Conservation (phyloP, 2,329 filamentous ascomycete genomes). For the Cercospora canescens region DNA sequence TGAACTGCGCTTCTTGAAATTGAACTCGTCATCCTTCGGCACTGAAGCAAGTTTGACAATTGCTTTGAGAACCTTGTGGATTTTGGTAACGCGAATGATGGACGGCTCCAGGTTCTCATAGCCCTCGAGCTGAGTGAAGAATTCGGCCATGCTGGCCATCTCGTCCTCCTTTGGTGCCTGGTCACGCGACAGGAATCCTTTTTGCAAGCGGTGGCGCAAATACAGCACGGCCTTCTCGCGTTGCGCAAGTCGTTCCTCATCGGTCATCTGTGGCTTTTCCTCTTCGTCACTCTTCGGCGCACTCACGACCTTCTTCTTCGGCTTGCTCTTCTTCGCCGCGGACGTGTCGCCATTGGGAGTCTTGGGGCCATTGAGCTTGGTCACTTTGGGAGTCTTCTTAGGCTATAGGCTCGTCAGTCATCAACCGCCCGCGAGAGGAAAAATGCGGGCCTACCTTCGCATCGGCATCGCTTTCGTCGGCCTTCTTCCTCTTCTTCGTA, state of each 20-base stretch:
- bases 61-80: constrained; percentile 96
- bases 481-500: constrained; percentile 81
- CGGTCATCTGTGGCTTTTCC: constrained; percentile 56
- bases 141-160: constrained; percentile 76
- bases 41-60: constrained; percentile 86
- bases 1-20: constrained; percentile 83
- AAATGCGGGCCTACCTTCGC: constrained; percentile 54
- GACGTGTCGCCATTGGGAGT: constrained; percentile 39
- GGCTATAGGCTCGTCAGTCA: constrained; percentile 40
- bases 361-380: constrained; percentile 49
- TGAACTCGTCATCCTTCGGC: constrained; percentile 82
- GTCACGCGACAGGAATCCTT: constrained; percentile 84
- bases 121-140: constrained; percentile 76
- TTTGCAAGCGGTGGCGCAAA: constrained; percentile 90
- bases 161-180: constrained; percentile 83
- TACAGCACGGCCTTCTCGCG: constrained; percentile 76
- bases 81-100: constrained; percentile 90
- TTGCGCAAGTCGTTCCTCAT: constrained; percentile 56
- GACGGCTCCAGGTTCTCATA: constrained; percentile 79
- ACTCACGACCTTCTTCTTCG: constrained; percentile 60
- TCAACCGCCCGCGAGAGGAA: no score
- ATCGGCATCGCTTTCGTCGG: constrained; percentile 65
- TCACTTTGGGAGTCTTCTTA: constrained; percentile 52
- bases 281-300: constrained; percentile 57
- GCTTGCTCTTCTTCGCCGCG: constrained; percentile 51